Evolutionary conservation across 306 rosid species (phyloP), one percentile per base, ranked within the genome.

Genomic region (Cyamopsis tetragonoloba): DNA sequence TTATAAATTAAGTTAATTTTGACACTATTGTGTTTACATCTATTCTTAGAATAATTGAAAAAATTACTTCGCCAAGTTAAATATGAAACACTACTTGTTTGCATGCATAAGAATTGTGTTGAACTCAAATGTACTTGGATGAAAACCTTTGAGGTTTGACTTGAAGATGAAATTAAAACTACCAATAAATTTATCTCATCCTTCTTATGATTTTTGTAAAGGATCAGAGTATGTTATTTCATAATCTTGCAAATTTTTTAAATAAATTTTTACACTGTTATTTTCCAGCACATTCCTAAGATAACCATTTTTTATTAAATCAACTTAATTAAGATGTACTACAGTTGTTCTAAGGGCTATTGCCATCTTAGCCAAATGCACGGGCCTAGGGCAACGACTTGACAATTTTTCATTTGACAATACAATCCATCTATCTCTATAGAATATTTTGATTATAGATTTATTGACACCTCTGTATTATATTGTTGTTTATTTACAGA

Each of bases 401-500:
- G 47, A 64, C 48, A 31, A 37, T 49, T n/a, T n/a, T 43, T n/a
- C 18, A 28, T 66, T 42, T 62, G 6, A 6, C 47, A 57, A 67
- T n/a, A n/a, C 26, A 26, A 30, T 47, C 32, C 31, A 50, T 65
- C n/a, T n/a, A n/a, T n/a, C 35, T 59, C 27, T 9, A 4, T 27
- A 17, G 55, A 54, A 10, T 49, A 50, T 60, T 55, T 20, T n/a
- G 32, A 66, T 15, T 19, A 57, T 57, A 27, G 53, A 8, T 19
- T 19, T 24, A 32, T 78, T 77, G 70, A 80, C 18, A 22, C 28
- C 55, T 62, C 15, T 50, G 9, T 39, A n/a, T n/a, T n/a, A n/a
- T n/a, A 3, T 63, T 75, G 72, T 58, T 68, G 43, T 66, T 83
- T 67, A 38, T 80, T 49, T 77, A 62, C 88, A 91, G 98, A 47